phyloP scores from a whole-genome alignment of 1,284 basidiomycete genomes.

The Trichosporon ovoides region DNA sequence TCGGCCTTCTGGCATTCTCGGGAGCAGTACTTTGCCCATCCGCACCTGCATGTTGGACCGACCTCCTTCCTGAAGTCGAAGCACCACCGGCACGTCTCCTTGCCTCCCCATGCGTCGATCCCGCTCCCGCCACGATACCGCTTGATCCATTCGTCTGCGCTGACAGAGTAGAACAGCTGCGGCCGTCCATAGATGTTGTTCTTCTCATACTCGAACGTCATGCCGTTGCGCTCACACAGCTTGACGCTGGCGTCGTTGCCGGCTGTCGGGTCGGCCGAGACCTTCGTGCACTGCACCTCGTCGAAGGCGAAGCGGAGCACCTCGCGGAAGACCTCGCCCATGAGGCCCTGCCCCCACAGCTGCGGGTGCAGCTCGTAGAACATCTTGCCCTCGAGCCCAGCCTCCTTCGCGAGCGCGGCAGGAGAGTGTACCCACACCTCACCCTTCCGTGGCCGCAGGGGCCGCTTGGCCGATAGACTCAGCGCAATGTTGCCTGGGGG shows the following conservation, averaged over 20 bases:
- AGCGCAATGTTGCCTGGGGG: slow-evolving; percentile 41
- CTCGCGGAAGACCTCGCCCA: slow-evolving; percentile 44
- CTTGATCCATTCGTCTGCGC: slow-evolving; percentile 36
- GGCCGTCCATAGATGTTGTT: slow-evolving; percentile 30
- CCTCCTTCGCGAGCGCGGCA: slow-evolving; percentile 16
- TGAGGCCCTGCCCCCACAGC: slow-evolving; percentile 43
- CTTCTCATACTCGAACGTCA: slow-evolving; percentile 27
- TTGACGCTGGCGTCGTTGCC: slow-evolving; percentile 38
- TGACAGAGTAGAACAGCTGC: slow-evolving; percentile 39
- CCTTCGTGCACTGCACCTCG: slow-evolving; percentile 33
- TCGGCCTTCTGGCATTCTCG: slow-evolving; percentile 43
- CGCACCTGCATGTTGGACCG: slow-evolving; percentile 28
- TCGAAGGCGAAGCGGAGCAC: slow-evolving; percentile 44
- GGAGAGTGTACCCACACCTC: slow-evolving; percentile 29
- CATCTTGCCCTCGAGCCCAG: slow-evolving; percentile 29
- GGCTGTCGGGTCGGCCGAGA: slow-evolving; percentile 35
- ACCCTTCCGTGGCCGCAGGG: slow-evolving; percentile 9
- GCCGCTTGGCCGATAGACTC: slow-evolving; percentile 14
- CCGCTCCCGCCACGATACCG: slow-evolving; percentile 21
- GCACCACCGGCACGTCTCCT: slow-evolving; percentile 42
- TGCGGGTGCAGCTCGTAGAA: slow-evolving; percentile 48
- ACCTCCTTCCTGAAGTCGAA: slow-evolving; percentile 31
- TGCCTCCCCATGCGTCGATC: slow-evolving; percentile 31
- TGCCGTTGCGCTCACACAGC: slow-evolving; percentile 34
- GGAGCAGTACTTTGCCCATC: slow-evolving; percentile 46